Evolutionary conservation across 208 protist genomes (phyloP), one percentile per base, ranked within the genome.

Genomic region (Tritrichomonas foetus): DNA sequence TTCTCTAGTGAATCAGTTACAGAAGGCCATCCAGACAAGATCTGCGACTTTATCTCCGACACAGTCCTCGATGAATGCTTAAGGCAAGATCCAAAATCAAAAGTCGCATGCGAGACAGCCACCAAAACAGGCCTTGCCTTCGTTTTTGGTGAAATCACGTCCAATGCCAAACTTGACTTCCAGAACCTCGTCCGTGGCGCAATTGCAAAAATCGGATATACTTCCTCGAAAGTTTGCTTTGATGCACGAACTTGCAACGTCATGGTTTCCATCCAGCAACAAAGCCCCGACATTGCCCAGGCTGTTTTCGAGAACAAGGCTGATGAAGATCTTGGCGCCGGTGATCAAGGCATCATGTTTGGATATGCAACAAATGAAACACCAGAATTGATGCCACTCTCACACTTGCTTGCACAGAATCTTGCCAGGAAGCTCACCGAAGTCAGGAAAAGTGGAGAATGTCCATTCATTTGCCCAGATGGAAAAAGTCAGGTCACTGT

Each of bases 301-400:
- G 97, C 97, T 94, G 98, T 99, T 74, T 98, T 99, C 96, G 95
- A 98, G 75, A 95, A 95, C 82, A 97, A 98, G 94, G 94, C 96
- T 49, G 96, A 97, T 64, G 97, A 99, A 95, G 97, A 99, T 94
- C 96, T 99, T 93, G 98, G 99, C 94, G 99, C 99, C 93, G 99
- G 99, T 94, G 99, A 99, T 55, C 94, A 95, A 96, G 99, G 99
- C 92, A 97, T 99, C 96, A 99, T 99, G 99, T 99, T 99, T 95
- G 99, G 99, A 84, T 99, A 99, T 95, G 99, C 99, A 64, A 98
- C 98, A 66, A 97, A 99, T 96, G 99, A 99, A 97, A 99, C 98
- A 75, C 95, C 96, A 94, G 97, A 98, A 94, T 94, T 99, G 39
- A 99, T 99, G 98, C 99, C 99, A 78, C 95, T 99, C 72, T 98